Evolutionary conservation across 1,139 yeast species (phyloP).

Genomic region (Geotrichum klebahnii): DNA sequence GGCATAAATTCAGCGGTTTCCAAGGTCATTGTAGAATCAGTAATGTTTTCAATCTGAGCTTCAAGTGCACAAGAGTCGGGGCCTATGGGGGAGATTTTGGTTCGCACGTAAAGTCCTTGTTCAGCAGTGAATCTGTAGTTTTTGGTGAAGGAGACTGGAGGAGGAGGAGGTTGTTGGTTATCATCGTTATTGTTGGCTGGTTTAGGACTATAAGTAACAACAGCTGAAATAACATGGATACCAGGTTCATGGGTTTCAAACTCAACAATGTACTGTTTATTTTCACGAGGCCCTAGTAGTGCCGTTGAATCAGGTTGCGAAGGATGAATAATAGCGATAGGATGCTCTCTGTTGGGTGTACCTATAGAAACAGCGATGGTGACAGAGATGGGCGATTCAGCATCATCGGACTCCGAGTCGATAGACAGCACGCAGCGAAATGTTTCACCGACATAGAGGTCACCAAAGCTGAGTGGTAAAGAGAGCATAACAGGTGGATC

Average conservation of each 20-base stretch:
- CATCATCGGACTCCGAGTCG: slow-evolving; percentile 23
- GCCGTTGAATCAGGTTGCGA: slow-evolving; percentile 25
- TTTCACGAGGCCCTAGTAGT: slow-evolving; percentile 23
- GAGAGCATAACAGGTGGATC: slow-evolving; percentile 23
- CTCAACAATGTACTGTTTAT: slow-evolving; percentile 28
- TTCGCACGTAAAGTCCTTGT: slow-evolving; percentile 35
- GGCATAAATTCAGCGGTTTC: slow-evolving; percentile 35
- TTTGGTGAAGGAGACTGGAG: slow-evolving; percentile 27
- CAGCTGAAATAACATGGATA: slow-evolving; percentile 32
- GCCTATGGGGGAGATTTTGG: slow-evolving; percentile 30
- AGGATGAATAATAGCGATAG: slow-evolving; percentile 20
- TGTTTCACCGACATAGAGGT: slow-evolving; percentile 35
- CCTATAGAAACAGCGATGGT: slow-evolving; percentile 17
- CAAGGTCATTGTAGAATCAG: slow-evolving; percentile 33
- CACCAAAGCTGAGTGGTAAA: slow-evolving; percentile 32
- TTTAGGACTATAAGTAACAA: slow-evolving; percentile 27
- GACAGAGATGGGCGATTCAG: slow-evolving; percentile 12
- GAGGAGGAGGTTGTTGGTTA: background rate
- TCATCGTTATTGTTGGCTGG: too few species aligned
- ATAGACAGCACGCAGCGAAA: slow-evolving; percentile 32
- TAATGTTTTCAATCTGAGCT: slow-evolving; percentile 39
- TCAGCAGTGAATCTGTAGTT: slow-evolving; percentile 35
- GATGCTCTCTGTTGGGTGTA: slow-evolving; percentile 21
- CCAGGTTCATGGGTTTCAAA: slow-evolving; percentile 36
- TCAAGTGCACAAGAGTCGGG: slow-evolving; percentile 31